Conservation (phyloP, 2,329 filamentous ascomycete genomes). For the Blastomyces silverae region DNA sequence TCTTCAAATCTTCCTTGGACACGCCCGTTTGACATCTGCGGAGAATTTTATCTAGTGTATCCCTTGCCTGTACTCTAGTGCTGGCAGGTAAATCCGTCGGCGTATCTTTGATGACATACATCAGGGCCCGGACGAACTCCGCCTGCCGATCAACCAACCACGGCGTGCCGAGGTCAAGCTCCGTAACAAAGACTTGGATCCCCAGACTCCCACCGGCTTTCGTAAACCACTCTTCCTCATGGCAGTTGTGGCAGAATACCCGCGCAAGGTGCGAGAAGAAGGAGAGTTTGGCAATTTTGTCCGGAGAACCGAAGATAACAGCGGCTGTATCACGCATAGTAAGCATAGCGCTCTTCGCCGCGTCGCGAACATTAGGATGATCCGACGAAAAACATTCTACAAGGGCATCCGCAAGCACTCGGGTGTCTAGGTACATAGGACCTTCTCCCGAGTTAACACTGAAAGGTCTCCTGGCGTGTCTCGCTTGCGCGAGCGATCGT, state of each 20-base stretch:
- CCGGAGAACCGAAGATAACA: constrained; percentile 69
- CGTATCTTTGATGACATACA: constrained; percentile 98
- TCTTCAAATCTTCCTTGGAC: constrained; percentile 70
- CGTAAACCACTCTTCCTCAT: constrained; percentile 97
- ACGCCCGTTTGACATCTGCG: constrained; percentile 69
- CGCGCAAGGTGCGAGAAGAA: constrained; percentile 80
- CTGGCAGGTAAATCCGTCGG: constrained; percentile 87
- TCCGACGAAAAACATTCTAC: constrained; percentile 87
- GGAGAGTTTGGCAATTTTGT: constrained; percentile 64
- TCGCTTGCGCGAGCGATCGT: constrained; percentile 70
- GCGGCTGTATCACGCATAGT: constrained; percentile 69
- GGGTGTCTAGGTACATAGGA: constrained; percentile 76
- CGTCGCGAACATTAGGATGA: constrained; percentile 68
- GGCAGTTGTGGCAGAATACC: constrained; percentile 87
- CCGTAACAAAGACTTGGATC: constrained; percentile 79
- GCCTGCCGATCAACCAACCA: constrained; percentile 80
- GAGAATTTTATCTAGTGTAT: constrained; percentile 73
- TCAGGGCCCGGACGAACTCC: constrained; percentile 82
- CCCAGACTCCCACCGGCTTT: constrained; percentile 89
- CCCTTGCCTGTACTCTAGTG: constrained; percentile 74
- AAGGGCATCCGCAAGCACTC: constrained; percentile 79
- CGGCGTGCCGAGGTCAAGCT: constrained; percentile 71
- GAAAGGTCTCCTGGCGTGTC: constrained; percentile 70
- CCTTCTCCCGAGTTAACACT: constrained; percentile 82
- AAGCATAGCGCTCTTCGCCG: constrained; percentile 69